Conservation (phyloP, 805 yeast species). For the Saccharomyces eubayanus region DNA sequence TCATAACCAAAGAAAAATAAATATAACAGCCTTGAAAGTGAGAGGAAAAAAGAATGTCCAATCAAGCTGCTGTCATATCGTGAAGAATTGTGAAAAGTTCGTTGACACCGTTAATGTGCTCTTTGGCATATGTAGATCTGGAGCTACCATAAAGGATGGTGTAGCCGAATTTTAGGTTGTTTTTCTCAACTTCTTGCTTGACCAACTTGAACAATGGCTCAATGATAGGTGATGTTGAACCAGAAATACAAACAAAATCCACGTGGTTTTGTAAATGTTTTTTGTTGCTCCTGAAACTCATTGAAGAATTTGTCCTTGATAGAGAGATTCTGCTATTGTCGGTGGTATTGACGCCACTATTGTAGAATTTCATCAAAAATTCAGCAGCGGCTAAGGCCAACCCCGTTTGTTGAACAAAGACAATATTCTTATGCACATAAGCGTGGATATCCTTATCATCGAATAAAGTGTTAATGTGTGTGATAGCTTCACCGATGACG, state of each 20-base stretch:
- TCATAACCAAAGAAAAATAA: not conserved
- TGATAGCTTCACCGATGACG: slow-evolving; percentile 74
- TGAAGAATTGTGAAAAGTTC: slow-evolving; percentile 51
- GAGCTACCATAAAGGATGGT: slow-evolving; percentile 54
- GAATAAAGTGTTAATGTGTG: slow-evolving; percentile 73
- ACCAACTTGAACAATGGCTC: slow-evolving; percentile 57
- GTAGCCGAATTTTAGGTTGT: slow-evolving; percentile 39
- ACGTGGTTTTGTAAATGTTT: slow-evolving; percentile 21
- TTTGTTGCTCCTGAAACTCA: not conserved
- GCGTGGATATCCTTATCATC: slow-evolving; percentile 66
- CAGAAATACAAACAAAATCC: slow-evolving; percentile 48
- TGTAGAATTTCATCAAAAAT: slow-evolving; percentile 39
- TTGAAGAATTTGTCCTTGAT: slow-evolving; percentile 16
- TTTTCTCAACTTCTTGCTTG: slow-evolving; percentile 34
- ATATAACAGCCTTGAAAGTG: not conserved
- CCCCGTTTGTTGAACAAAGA: slow-evolving; percentile 65
- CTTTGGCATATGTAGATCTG: slow-evolving; percentile 49
- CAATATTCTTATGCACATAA: slow-evolving; percentile 55
- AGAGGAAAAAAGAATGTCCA: not conserved
- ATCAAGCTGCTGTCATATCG: not conserved
- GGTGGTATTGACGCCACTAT: slow-evolving; percentile 19
- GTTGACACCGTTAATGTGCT: slow-evolving; percentile 60
- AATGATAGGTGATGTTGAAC: slow-evolving; percentile 60
- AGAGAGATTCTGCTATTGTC: slow-evolving; percentile 20
- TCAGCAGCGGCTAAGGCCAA: slow-evolving; percentile 49